Percentiles rank a stretch among this genome's conserved stretches.
phyloP scores from a whole-genome alignment of 179 eudicot genomes.

The Gypsophila paniculata region DNA sequence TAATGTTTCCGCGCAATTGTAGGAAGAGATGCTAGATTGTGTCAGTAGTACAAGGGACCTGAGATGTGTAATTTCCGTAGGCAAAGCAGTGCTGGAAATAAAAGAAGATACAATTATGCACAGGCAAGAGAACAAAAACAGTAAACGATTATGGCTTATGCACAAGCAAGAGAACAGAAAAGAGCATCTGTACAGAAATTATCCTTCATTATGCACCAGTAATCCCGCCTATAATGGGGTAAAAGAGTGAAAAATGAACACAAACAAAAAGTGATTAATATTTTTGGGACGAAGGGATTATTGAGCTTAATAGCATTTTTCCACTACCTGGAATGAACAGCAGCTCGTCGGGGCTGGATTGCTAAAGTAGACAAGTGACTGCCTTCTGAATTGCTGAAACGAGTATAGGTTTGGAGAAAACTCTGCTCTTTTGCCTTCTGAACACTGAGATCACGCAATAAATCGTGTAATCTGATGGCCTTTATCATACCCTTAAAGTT shows the following conservation, averaged over 20 bases:
- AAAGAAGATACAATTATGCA: background rate
- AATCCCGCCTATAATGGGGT: background rate
- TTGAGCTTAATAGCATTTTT: background rate
- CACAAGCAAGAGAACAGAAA: no score
- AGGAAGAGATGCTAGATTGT: conserved; percentile 17
- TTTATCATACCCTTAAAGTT: conserved; percentile 40
- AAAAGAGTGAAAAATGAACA: background rate
- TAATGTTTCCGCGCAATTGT: conserved; percentile 19
- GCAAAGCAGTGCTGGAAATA: conserved; percentile 18
- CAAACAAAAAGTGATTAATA: conserved; percentile 5
- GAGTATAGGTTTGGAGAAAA: conserved; percentile 25
- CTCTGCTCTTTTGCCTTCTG: conserved; percentile 30
- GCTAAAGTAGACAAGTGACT: background rate
- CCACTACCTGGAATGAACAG: conserved; percentile 20
- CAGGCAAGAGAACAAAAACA: background rate
- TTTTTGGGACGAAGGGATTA: background rate
- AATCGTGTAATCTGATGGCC: conserved; percentile 43
- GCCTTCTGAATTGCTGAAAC: background rate
- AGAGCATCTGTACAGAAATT: no score
- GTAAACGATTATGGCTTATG: background rate
- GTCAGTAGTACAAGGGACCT: conserved; percentile 30
- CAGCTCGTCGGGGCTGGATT: conserved; percentile 20
- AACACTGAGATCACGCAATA: conserved; percentile 51
- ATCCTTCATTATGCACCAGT: no score
- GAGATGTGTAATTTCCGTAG: conserved; percentile 19